Conservation (phyloP, 2,329 filamentous ascomycete genomes). For the Phymatotrichopsis omnivora region DNA sequence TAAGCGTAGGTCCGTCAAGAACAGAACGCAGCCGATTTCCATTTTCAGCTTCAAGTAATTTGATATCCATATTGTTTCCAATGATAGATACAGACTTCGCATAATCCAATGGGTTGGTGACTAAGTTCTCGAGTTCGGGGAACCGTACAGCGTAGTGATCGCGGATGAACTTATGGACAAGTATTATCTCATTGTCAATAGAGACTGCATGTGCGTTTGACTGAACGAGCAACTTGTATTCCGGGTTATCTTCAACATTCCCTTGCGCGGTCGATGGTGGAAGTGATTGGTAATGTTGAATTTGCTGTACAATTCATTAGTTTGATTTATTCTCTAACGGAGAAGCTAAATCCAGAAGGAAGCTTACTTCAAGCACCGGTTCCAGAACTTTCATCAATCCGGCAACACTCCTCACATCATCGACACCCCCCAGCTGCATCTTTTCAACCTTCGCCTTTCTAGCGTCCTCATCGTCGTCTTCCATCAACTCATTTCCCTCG, state of each 20-base stretch:
- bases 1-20: constrained; percentile 77
- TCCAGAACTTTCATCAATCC: constrained; percentile 71
- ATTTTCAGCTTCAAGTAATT: constrained; percentile 61
- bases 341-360: background rate
- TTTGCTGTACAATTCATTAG: constrained; percentile 51
- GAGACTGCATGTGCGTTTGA: constrained; percentile 83
- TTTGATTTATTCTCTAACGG: constrained; percentile 6
- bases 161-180: constrained; percentile 91
- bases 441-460: constrained; percentile 71
- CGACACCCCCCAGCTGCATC: constrained; percentile 62
- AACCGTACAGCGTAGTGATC: constrained; percentile 94
- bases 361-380: constrained; percentile 70
- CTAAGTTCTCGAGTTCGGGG: constrained; percentile 79
- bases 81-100: constrained; percentile 90
- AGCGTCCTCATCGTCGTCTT: constrained; percentile 55
- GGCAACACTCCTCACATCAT: constrained; percentile 70
- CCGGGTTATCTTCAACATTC: constrained; percentile 82
- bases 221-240: constrained; percentile 78
- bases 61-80: constrained; percentile 87
- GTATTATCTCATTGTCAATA: constrained; percentile 83
- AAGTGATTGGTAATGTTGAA: constrained; percentile 62
- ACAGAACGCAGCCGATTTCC: constrained; percentile 73
- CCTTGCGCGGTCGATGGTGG: constrained; percentile 58
- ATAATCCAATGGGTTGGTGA: constrained; percentile 88
- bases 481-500: constrained; percentile 40